A percentile compares a stretch with the other conserved stretches of the same genome.
These are phyloP conservation scores for Crepidotus sp. DNA, from an alignment of 1,284 basidiomycete genomes.

Conservation along the genomic window DNA sequence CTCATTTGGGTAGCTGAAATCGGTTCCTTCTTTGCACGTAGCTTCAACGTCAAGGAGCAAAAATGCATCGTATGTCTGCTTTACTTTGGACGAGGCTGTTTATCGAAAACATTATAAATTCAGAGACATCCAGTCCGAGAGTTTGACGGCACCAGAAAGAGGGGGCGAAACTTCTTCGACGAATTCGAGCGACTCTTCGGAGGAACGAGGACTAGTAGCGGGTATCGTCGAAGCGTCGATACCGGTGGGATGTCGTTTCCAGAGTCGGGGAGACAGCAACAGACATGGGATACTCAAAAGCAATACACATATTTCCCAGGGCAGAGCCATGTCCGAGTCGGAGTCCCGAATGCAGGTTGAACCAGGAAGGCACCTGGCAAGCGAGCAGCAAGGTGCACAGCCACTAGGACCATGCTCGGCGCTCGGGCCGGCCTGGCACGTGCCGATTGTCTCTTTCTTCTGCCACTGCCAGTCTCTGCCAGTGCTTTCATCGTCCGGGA, in stretches of 20 bases:
- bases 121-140: background rate
- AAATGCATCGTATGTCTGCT: slow-evolving; percentile 62
- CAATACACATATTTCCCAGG: slow-evolving; percentile 1
- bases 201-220: background rate
- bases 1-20: slow-evolving; percentile 81
- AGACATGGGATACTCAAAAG: background rate
- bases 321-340: background rate
- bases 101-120: slow-evolving; percentile 2
- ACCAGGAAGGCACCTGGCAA: background rate
- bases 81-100: slow-evolving; percentile 20
- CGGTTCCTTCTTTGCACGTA: slow-evolving; percentile 64
- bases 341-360: too few species aligned
- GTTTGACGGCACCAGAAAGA: background rate
- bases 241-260: background rate
- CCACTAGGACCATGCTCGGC: too few species aligned
- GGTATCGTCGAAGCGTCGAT: too few species aligned
- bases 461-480: too few species aligned
- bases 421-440: background rate
- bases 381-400: background rate
- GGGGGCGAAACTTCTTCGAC: background rate
- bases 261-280: background rate
- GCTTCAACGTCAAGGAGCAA: slow-evolving; percentile 85
- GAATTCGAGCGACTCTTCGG: too few species aligned
- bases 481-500: background rate
- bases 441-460: slow-evolving; percentile 5